These are phyloP conservation scores for Mycena olivaceomarginata DNA, from an alignment of 768 basidiomycete species.

Conservation along the genomic window DNA sequence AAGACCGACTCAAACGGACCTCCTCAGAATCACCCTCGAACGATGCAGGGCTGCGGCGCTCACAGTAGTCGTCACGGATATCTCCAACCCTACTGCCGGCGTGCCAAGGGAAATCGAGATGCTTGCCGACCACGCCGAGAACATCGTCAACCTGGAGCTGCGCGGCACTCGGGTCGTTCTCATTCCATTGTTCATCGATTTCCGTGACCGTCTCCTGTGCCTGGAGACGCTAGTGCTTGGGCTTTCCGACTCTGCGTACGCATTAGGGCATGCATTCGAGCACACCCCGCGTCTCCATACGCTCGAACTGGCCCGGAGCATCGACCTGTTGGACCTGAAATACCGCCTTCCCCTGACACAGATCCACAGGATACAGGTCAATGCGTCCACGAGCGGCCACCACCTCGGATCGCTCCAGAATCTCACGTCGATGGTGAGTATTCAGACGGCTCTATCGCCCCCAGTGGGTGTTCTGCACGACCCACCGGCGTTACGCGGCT, in stretches of 20 bases:
- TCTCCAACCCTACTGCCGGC: neutral
- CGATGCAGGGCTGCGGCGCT: neutral
- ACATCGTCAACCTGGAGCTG: neutral
- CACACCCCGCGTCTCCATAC: neutral
- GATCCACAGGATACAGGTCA: neutral
- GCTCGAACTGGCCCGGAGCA: neutral
- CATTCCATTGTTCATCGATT: neutral
- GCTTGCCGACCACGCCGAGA: neutral
- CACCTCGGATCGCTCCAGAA: neutral
- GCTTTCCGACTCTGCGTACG: neutral
- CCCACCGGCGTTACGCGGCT: neutral
- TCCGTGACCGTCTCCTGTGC: neutral
- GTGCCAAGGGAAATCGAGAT: neutral
- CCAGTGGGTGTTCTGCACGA: neutral
- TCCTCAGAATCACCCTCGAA: too few relatives aligned
- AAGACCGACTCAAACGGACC: too few relatives aligned
- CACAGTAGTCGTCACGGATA: too few relatives aligned
- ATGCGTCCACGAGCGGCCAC: conserved; percentile 10
- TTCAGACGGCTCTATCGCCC: neutral
- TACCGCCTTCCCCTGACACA: neutral
- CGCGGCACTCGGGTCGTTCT: neutral
- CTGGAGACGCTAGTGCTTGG: neutral
- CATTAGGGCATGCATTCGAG: neutral
- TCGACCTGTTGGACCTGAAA: conserved; percentile 1
- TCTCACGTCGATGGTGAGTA: conserved; percentile 1